Evolutionary conservation across 1,284 basidiomycete genomes (phyloP).

Genomic region (Garcileccinum viscosum): DNA sequence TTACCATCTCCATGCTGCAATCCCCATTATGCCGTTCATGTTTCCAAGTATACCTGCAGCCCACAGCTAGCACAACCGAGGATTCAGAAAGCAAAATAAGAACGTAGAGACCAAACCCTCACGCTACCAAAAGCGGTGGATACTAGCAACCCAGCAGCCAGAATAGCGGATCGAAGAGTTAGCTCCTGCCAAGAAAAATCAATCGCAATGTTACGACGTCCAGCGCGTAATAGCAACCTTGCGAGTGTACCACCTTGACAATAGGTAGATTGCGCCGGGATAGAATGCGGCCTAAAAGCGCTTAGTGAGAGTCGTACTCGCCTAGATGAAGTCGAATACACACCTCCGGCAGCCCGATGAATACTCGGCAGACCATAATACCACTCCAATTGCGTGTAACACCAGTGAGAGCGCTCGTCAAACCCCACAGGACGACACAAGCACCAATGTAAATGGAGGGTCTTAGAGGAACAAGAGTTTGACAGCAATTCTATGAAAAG

Average conservation of each 20-base stretch:
- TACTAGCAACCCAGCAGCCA: background rate
- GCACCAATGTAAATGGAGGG: slow-evolving; percentile 41
- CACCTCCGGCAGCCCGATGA: slow-evolving; percentile 48
- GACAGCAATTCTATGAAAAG: background rate
- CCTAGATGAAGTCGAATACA: background rate
- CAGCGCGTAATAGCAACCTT: slow-evolving; percentile 44
- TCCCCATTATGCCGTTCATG: slow-evolving; percentile 45
- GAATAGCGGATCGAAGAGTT: background rate
- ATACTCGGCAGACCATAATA: background rate
- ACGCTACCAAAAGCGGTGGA: background rate
- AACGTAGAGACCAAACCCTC: background rate
- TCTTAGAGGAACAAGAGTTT: slow-evolving; percentile 37
- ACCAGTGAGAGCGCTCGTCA: slow-evolving; percentile 67
- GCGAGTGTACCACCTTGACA: slow-evolving; percentile 57
- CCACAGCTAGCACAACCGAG: slow-evolving; percentile 50
- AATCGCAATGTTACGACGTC: background rate
- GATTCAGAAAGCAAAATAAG: slow-evolving; percentile 7
- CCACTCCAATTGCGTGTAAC: slow-evolving; percentile 63
- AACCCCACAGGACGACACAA: slow-evolving; percentile 63
- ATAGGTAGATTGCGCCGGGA: background rate
- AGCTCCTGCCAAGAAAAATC: background rate
- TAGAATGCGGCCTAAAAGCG: slow-evolving; percentile 55
- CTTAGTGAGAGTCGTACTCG: background rate
- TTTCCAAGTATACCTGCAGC: slow-evolving; percentile 49
- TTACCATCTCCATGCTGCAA: slow-evolving; percentile 75